Base-by-base conservation (phyloP, 129 eudicot species). In the Flaveria robusta region DNA sequence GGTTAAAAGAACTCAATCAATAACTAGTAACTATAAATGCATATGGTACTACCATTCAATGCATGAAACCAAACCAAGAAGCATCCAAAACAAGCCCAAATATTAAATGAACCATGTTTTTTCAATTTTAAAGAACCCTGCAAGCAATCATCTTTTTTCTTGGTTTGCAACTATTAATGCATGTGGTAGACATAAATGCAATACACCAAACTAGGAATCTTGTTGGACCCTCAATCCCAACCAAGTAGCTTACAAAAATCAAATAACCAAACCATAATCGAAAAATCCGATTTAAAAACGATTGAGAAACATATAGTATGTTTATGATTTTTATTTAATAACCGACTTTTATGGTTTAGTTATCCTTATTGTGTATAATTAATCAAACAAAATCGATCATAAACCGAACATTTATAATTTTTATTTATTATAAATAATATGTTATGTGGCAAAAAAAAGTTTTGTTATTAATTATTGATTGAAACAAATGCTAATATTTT, bases 161-260 rank as follows among this genome's bases (percentile, higher is more conserved):
- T 63, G 72, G 37, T 75, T 65, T 65, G 41, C 66, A 65, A 66
- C 80, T 22, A 47, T 65, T 65, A 76, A 49, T 76, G 80, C 80
- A 76, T 76, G 66, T 39, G 22, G 51, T 43, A 24, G 67, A 26
- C 51, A 12, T 76, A 66, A 76, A 76, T 65, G 80, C 80, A 64
- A 65, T 47, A 76, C 51, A 34, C 80, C 72, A 76, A 65, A 76
- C 73, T 49, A 76, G 66, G 80, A 76, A 65, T 66, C 73, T 63
- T 16, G 39, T 3, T 64, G 72, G 39, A 62, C 76, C 74, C 55
- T 27, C 47, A 7, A 34, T 23, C 67, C 59, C 27, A 56, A 60
- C 12, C 76, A 66, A 22, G 78, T 24, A 26, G n/a, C 16, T 3
- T 47, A 47, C 6, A 47, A 47, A 47, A 47, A 47, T 9, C 11